These are phyloP conservation scores for Triangularia setosa DNA, from an alignment of 2,329 filamentous ascomycete genomes.

Conservation along the genomic window DNA sequence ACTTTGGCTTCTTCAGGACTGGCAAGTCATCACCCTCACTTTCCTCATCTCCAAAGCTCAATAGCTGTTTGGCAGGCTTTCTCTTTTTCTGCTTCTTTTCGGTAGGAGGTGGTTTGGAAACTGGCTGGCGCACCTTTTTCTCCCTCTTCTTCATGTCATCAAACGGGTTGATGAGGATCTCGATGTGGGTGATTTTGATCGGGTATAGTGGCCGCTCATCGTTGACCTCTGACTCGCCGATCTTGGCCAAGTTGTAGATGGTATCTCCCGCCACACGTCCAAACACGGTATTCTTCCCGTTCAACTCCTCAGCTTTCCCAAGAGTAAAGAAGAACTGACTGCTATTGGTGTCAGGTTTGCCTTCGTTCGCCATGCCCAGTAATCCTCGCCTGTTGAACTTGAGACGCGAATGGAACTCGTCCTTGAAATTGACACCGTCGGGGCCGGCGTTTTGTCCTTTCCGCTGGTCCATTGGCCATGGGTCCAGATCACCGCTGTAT, in stretches of 20 bases:
- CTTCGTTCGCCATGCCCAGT: conserved; percentile 93
- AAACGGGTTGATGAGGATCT: conserved; percentile 79
- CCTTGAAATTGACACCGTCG: conserved; percentile 61
- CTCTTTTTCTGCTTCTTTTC: conserved; percentile 63
- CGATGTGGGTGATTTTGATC: conserved; percentile 68
- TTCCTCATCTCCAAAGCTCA: conserved; percentile 75
- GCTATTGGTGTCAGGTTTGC: conserved; percentile 73
- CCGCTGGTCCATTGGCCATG: conserved; percentile 64
- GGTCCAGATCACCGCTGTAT: conserved; percentile 67
- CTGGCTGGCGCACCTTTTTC: conserved; percentile 49
- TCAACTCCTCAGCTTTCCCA: conserved; percentile 77
- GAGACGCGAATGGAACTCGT: conserved; percentile 88
- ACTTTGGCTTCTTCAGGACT: conserved; percentile 71
- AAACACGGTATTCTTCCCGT: conserved; percentile 89
- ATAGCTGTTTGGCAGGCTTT: conserved; percentile 69
- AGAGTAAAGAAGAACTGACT: conserved; percentile 98
- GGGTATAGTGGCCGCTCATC: conserved; percentile 85
- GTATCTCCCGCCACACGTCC: conserved; percentile 89
- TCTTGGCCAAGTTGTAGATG: conserved; percentile 92
- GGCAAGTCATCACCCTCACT: conserved; percentile 55
- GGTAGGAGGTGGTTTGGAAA: conserved; percentile 40
- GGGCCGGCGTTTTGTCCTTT: conserved; percentile 58
- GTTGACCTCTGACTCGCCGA: conserved; percentile 80
- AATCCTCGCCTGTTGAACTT: conserved; percentile 90
- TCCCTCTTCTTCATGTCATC: conserved; percentile 72